phyloP scores from a whole-genome alignment of 2,329 filamentous ascomycete species.

The Stachybotrys echinatus region DNA sequence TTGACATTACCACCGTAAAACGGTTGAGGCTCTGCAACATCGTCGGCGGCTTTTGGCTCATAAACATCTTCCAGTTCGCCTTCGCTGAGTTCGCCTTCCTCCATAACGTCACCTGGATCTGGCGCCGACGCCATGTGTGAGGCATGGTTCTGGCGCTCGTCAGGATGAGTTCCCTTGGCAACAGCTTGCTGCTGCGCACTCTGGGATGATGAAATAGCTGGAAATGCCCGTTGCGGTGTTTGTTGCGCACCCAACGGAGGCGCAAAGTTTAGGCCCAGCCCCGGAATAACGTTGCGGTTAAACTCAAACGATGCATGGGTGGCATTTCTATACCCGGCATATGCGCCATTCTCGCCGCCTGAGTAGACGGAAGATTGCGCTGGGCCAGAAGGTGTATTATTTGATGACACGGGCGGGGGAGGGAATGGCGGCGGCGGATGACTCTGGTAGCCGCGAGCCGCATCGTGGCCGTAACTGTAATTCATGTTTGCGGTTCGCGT shows the following conservation, averaged over 20 bases:
- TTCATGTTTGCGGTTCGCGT: conserved; percentile 16
- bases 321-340: conserved; percentile 5
- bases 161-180: conserved; percentile 5
- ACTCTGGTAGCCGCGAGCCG: conserved; percentile 12
- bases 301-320: conserved; percentile 14
- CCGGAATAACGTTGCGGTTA: conserved; percentile 26
- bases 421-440: neutral
- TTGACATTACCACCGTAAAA: neutral
- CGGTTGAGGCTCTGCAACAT: neutral
- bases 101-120: conserved; percentile 25
- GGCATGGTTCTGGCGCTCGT: neutral
- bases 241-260: neutral
- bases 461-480: conserved; percentile 18
- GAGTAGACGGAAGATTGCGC: neutral
- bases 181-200: conserved; percentile 7
- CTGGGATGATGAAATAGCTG: neutral
- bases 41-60: conserved; percentile 28
- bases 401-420: too few relatives aligned
- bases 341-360: neutral
- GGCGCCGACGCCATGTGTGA: too few relatives aligned
- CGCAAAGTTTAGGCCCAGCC: conserved; percentile 19
- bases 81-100: conserved; percentile 77
- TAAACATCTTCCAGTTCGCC: conserved; percentile 56
- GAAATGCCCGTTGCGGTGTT: neutral
- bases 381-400: neutral